Base-by-base conservation (phyloP, 2,329 filamentous ascomycete genomes). In the Aspergillus thermomutatus region DNA sequence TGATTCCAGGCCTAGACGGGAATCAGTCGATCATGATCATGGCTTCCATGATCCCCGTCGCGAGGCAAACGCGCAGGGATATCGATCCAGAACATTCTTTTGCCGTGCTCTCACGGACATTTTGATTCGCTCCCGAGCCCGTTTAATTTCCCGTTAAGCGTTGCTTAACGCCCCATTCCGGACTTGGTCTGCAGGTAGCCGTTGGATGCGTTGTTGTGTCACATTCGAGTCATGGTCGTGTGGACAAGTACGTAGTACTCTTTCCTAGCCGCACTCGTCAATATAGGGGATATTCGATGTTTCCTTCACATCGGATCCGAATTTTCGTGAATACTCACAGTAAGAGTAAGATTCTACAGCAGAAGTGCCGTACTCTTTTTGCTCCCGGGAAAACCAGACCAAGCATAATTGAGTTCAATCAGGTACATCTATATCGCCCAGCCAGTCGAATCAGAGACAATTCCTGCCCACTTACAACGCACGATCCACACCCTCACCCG, bases 141-240 rank as follows among this genome's bases (percentile, higher is more conserved):
- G 46, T 43, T 53, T 63, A 63, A 60, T 60, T 54, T 55, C 60
- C 62, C 49, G 61, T 59, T 63, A 55, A 57, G 59, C 57, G 57
- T 56, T 50, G 41, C 28, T 50, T 50, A 21, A 28, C 21, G 26
- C 49, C 19, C 21, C 46, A 54, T 62, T 62, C 59, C 62, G 58
- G 48, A 23, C 31, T 37, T 52, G 52, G 55, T 25, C 58, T 66
- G 64, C 59, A 62, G 21, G 55, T 61, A 65, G 60, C 62, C 62
- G 64, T 59, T 58, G 53, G 48, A 58, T 64, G 60, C 61, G 62
- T 65, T 62, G 62, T 64, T 60, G 62, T 65, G 58, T 58, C 48
- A 65, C 62, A 45, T n/a, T 54, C 49, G 28, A 49, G 47, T 52
- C 48, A 45, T 47, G 53, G 50, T 41, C 57, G 9, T 40, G 37